phyloP scores from a whole-genome alignment of 2,329 filamentous ascomycete genomes.

The Penicillium sp. region DNA sequence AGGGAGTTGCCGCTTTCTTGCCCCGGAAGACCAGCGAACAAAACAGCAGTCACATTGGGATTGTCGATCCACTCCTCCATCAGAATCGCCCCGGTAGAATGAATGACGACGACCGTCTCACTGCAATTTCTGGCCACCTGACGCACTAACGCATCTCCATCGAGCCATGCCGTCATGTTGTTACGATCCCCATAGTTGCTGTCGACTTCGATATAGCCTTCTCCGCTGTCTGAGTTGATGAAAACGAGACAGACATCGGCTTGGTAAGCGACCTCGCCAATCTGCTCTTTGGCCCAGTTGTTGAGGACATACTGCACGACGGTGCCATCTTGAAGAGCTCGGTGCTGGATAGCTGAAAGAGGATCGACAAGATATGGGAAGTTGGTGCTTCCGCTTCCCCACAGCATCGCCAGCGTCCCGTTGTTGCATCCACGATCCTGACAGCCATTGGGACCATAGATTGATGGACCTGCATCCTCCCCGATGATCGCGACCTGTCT shows the following conservation, averaged over 20 bases:
- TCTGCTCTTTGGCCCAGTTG: slow-evolving; percentile 23
- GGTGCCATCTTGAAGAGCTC: slow-evolving; percentile 17
- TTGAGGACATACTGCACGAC: slow-evolving; percentile 13
- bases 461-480: slow-evolving; percentile 45
- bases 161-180: slow-evolving; percentile 66
- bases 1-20: slow-evolving; percentile 13
- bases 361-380: slow-evolving; percentile 24
- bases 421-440: slow-evolving; percentile 7
- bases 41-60: slow-evolving; percentile 76
- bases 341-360: slow-evolving; percentile 24
- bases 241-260: slow-evolving; percentile 41
- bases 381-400: slow-evolving; percentile 4
- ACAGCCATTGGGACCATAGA: slow-evolving; percentile 11
- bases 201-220: slow-evolving; percentile 10
- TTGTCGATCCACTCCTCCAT: slow-evolving; percentile 45
- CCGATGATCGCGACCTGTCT: slow-evolving; percentile 50
- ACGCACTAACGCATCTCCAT: slow-evolving; percentile 77
- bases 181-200: slow-evolving; percentile 9
- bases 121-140: slow-evolving; percentile 69
- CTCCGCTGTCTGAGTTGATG: slow-evolving; percentile 8
- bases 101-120: slow-evolving; percentile 87
- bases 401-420: slow-evolving; percentile 8
- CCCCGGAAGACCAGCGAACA: slow-evolving; percentile 47
- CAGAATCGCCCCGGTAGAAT: slow-evolving; percentile 70
- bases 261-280: slow-evolving; percentile 20